Evolutionary conservation across 805 yeast species (phyloP), one percentile per base, ranked within the genome.

Genomic region (Saccharomycopsis javanensis): DNA sequence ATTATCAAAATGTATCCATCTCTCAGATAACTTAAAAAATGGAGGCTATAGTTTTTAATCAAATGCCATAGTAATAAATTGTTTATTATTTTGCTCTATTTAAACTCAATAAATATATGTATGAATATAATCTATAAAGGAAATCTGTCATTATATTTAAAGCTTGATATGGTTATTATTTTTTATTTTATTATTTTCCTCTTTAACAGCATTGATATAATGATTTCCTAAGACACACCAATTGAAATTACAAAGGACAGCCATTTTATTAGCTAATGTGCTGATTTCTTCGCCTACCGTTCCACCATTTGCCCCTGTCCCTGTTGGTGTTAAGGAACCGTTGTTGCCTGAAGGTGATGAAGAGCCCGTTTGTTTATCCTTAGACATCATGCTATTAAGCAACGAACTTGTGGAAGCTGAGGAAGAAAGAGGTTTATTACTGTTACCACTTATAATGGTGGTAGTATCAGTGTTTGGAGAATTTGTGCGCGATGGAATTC

Each of bases 181-280:
- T 20, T 42, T 42, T 3, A 13, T 7, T 13, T 42, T 42, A 20
- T 3, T 28, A n/a, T 54, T 45, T 25, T 10, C 55, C 62, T 67
- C 68, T 51, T 70, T 66, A 46, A 73, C 55, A 13, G 67, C 64
- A 28, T 78, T 81, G 50, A 72, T 68, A 64, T 88, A 88, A 70
- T 83, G 82, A 48, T 77, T 76, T 33, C 88, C 90, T 69, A 88
- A 88, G 11, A 88, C 96, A 57, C 80, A 82, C 88, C 90, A 85
- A 69, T 88, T 95, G 71, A 88, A 85, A 58, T 82, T 83, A 53
- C 81, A 80, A 58, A 88, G 76, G 15, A 86, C 81, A 59, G 82
- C 77, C 54, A 86, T 72, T 63, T 87, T 79, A 55, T 77, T 78
- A 46, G 82, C 79, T 54, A 83, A 75, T 62, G 78, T 75, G 52